A percentile compares a stretch with the other conserved stretches of the same genome.
Evolutionary conservation across 208 protist genomes (phyloP).

Genomic region (Leishmania mexicana): DNA sequence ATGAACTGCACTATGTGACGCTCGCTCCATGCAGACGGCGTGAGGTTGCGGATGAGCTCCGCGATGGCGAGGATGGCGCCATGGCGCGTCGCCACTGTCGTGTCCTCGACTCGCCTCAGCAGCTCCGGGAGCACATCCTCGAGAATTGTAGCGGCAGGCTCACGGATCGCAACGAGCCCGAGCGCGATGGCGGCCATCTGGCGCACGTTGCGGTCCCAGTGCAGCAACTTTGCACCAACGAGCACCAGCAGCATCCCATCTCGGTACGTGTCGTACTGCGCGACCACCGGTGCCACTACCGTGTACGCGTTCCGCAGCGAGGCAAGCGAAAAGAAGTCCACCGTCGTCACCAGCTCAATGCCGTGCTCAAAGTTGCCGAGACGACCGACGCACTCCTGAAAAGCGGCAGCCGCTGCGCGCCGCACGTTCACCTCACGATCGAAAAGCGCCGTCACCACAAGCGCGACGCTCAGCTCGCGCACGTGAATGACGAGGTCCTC

Average conservation of each 20-base stretch:
- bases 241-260: conserved; percentile 90
- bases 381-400: conserved; percentile 94
- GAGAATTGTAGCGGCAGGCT: conserved; percentile 23
- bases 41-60: conserved; percentile 79
- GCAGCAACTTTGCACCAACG: conserved; percentile 77
- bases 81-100: conserved; percentile 87
- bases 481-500: conserved; percentile 86
- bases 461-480: conserved; percentile 58
- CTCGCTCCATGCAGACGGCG: conserved; percentile 41
- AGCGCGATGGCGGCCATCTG: conserved; percentile 84
- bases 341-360: conserved; percentile 95
- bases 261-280: conserved; percentile 82
- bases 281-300: conserved; percentile 70
- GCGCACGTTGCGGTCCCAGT: conserved; percentile 92
- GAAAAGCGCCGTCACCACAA: conserved; percentile 87
- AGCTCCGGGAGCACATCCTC: conserved; percentile 39
- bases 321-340: conserved; percentile 97
- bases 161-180: conserved; percentile 51
- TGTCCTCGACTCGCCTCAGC: conserved; percentile 54
- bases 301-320: conserved; percentile 92
- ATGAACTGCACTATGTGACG: conserved; percentile 23
- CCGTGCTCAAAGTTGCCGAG: conserved; percentile 96
- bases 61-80: conserved; percentile 90
- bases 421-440: conserved; percentile 94
- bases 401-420: conserved; percentile 91